Evolutionary conservation across 768 basidiomycete species (phyloP).

Genomic region (Suillus bovinus): DNA sequence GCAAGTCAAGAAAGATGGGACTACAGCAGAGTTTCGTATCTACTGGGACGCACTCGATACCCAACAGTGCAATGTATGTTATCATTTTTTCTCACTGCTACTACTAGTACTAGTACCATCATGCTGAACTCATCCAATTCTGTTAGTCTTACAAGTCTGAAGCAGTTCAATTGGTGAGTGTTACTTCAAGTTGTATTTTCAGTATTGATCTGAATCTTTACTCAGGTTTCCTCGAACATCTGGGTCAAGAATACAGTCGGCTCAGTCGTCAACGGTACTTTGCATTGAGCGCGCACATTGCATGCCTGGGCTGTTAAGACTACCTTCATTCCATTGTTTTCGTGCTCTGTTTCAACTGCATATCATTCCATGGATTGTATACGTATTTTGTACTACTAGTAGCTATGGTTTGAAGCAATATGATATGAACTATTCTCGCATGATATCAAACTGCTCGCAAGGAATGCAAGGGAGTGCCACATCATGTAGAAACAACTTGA

Average conservation of each 20-base stretch:
- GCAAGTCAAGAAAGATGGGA: background rate
- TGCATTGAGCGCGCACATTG: background rate
- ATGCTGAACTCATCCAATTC: too few relatives aligned
- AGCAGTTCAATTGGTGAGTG: too few relatives aligned
- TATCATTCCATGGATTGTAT: too few relatives aligned
- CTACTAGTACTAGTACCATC: too few relatives aligned
- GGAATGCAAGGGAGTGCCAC: too few relatives aligned
- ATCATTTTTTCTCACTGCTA: too few relatives aligned
- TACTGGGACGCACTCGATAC: too few relatives aligned
- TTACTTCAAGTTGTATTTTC: background rate
- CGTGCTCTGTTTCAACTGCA: background rate
- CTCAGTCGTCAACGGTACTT: background rate
- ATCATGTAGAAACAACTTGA: too few relatives aligned
- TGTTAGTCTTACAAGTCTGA: too few relatives aligned
- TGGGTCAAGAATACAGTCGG: background rate
- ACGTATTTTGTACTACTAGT: background rate
- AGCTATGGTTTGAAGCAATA: background rate
- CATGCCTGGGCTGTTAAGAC: background rate
- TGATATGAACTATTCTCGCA: background rate
- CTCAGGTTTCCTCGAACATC: background rate
- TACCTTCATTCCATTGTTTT: background rate
- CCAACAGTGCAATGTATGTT: too few relatives aligned
- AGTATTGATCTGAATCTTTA: background rate
- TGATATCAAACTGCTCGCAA: background rate
- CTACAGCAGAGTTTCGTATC: too few relatives aligned